Base-by-base conservation (phyloP, 768 basidiomycete species). In the Boletus insuetus region DNA sequence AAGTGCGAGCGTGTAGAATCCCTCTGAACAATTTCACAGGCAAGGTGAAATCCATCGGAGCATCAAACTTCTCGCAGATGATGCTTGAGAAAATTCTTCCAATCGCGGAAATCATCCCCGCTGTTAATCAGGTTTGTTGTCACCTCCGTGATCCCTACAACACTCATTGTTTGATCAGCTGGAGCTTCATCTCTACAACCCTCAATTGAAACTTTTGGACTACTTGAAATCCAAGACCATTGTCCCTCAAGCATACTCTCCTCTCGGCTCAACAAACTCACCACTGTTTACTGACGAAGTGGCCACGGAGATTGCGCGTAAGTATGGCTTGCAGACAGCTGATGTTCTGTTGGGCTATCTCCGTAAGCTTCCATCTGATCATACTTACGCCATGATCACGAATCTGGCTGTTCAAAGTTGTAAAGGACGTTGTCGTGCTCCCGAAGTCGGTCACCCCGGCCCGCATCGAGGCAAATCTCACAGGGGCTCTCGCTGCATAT, bases 181-280 rank as follows among this genome's bases (percentile, higher is more conserved):
- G 46, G 88, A 89, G 64, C 71, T 87, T 17, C 89, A 90, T 65
- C 71, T 86, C 22, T 89, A 85, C 71, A 86, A 88, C 69, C 87
- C 87, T 1, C 85, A 91, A 64, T 87, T 83, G 71, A 78, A 83
- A 47, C 79, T 91, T 46, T 51, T 84, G 40, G 73, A 74, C 12
- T 92, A 81, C 72, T 75, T 89, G 58, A 77, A 79, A 65, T 75
- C 78, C 17, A 84, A 91, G 66, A 77, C 75, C 19, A 92, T 94
- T 62, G 73, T 84, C 47, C 77, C 87, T 0, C 79, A 91, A 68
- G 91, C 91, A 1, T 94, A 89, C 69, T 92, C 88, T 9, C 91
- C 92, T 10, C 82, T 93, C 14, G 90, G 85, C 35, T 87, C 84
- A 10, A 77, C 82, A 12, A 78, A 79, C 61, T 82, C 86, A 2